These are phyloP conservation scores for Penicillium polonicum DNA, from an alignment of 2,329 filamentous ascomycete species.

Conservation along the genomic window DNA sequence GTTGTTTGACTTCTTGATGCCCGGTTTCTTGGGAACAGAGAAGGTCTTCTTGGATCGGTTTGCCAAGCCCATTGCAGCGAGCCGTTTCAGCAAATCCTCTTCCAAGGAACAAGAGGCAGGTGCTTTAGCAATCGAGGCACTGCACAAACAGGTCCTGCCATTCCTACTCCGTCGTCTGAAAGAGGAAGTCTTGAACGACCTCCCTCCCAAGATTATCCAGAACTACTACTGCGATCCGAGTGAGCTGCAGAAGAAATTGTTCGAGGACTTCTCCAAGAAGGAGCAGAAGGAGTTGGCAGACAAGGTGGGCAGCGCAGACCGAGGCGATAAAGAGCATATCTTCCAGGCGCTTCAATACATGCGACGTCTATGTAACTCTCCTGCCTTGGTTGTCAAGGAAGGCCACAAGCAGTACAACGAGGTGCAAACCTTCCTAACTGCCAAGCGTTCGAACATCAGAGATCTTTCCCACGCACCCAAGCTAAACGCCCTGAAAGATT, in stretches of 20 bases:
- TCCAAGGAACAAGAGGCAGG: constrained; percentile 98
- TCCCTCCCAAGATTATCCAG: constrained; percentile 96
- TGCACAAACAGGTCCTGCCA: constrained; percentile 96
- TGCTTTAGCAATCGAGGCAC: constrained; percentile 91
- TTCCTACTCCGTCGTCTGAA: constrained; percentile 95
- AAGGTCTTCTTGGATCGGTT: constrained; percentile 97
- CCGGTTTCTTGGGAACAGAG: constrained; percentile 91
- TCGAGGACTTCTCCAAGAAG: constrained; percentile 93
- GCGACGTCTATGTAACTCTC: constrained; percentile 98
- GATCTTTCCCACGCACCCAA: constrained; percentile 91
- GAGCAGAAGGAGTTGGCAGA: constrained; percentile 85
- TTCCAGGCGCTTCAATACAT: constrained; percentile 99
- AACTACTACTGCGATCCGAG: constrained; percentile 99
- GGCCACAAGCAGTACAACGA: constrained; percentile 87
- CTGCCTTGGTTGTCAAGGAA: constrained; percentile 92
- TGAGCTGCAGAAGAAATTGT: constrained; percentile 89
- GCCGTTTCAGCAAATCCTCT: constrained; percentile 92
- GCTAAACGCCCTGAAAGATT: constrained; percentile 80
- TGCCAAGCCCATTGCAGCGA: constrained; percentile 90
- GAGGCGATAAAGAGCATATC: constrained; percentile 95
- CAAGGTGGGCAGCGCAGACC: constrained; percentile 80
- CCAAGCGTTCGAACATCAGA: constrained; percentile 76
- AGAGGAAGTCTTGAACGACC: constrained; percentile 92
- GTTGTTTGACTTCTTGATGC: constrained; percentile 98
- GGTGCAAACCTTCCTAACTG: constrained; percentile 75